These are phyloP conservation scores for Warburgia ugandensis DNA, from an alignment of 164 flowering plant genomes.

Conservation along the genomic window DNA sequence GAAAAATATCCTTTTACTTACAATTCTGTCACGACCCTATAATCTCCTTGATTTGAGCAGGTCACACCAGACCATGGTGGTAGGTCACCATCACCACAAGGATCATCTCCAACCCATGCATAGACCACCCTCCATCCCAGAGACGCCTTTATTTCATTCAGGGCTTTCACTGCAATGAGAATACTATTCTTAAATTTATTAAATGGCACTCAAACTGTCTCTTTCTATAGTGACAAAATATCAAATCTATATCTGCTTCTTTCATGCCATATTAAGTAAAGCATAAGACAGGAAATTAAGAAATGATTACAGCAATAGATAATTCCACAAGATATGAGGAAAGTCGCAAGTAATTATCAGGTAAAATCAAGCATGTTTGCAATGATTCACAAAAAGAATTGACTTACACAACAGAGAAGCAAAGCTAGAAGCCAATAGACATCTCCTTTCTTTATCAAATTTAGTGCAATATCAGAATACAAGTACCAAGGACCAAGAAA, in stretches of 20 bases:
- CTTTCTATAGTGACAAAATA: not conserved
- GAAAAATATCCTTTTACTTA: constrained; percentile 18
- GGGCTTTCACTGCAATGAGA: constrained; percentile 61
- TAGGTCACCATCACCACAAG: constrained; percentile 96
- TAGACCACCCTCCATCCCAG: constrained; percentile 98
- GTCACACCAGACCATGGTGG: constrained; percentile 96
- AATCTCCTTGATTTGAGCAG: constrained; percentile 76
- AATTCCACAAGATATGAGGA: no score
- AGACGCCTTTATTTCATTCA: constrained; percentile 90
- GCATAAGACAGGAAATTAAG: not conserved
- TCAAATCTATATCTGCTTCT: not conserved
- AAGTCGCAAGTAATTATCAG: not conserved
- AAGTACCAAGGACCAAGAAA: no score
- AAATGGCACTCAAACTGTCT: constrained; percentile 2
- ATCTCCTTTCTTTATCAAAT: no score
- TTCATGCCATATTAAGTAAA: not conserved
- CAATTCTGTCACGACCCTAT: constrained; percentile 87
- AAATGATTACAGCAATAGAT: no score
- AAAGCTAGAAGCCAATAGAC: not conserved
- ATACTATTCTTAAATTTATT: constrained; percentile 1
- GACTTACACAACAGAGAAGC: not conserved
- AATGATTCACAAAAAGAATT: not conserved
- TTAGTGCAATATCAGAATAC: no score
- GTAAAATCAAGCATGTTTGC: not conserved
- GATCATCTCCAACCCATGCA: constrained; percentile 98